A percentile compares a stretch with the other conserved stretches of the same genome.
These are phyloP conservation scores for Pinus albicaulis DNA, from an alignment of 75 land plant species.

Conservation along the genomic window DNA sequence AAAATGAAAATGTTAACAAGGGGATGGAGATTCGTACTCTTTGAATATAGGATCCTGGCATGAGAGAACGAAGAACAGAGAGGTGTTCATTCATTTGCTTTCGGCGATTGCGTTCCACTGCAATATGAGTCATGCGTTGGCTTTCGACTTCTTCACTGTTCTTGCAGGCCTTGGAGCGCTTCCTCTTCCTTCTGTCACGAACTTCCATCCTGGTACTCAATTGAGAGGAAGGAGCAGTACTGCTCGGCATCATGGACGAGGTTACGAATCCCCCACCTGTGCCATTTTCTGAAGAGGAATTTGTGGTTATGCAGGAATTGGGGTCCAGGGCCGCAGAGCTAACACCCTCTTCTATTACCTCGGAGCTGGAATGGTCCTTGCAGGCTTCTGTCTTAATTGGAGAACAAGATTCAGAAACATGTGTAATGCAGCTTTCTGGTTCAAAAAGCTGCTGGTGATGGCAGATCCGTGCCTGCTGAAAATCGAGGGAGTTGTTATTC, in stretches of 20 bases:
- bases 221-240: conserved; percentile 28
- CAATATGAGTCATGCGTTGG: conserved; percentile 83
- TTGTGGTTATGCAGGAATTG: not conserved
- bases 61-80: conserved; percentile 74
- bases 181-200: conserved; percentile 24
- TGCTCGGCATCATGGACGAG: not conserved
- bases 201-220: conserved; percentile 24
- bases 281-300: conserved; percentile 1
- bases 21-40: conserved; percentile 34
- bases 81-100: conserved; percentile 94
- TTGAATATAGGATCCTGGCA: conserved; percentile 82
- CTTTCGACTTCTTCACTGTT: conserved; percentile 58
- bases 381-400: not conserved
- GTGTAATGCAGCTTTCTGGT: conserved; percentile 9
- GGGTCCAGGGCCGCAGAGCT: conserved; percentile 5
- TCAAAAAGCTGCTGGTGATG: conserved; percentile 4
- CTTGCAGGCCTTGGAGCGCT: conserved; percentile 30
- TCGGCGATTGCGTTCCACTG: conserved; percentile 86
- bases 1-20: conserved; percentile 7
- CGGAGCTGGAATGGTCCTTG: not conserved
- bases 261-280: not conserved
- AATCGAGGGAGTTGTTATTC: too few species aligned
- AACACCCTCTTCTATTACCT: not conserved
- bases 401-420: conserved; percentile 8
- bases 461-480: not conserved